phyloP scores from a whole-genome alignment of 78 protist species.

The Diacronema lutheri region DNA sequence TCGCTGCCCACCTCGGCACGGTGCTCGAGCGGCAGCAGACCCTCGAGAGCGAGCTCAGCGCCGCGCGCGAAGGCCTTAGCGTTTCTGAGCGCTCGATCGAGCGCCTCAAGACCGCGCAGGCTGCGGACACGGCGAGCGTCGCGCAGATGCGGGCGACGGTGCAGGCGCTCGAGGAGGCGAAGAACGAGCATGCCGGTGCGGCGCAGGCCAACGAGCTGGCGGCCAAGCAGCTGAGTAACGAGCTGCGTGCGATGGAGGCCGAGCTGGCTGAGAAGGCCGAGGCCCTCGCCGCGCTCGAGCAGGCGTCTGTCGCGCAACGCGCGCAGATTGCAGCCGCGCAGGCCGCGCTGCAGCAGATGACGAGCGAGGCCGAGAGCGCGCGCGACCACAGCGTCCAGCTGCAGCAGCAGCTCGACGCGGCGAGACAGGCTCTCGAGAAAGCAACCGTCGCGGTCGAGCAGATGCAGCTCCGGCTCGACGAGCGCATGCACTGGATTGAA shows the following conservation, averaged over 20 bases:
- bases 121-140: too few relatives aligned
- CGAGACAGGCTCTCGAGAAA: too few relatives aligned
- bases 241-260: background rate
- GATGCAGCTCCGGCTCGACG: background rate
- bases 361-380: too few relatives aligned
- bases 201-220: background rate
- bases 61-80: background rate
- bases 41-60: background rate
- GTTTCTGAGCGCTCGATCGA: background rate
- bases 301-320: too few relatives aligned
- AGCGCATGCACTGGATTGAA: background rate
- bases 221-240: background rate
- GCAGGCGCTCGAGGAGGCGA: too few relatives aligned
- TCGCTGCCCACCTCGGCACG: background rate
- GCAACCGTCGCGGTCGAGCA: too few relatives aligned
- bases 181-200: too few relatives aligned
- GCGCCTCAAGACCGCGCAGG: background rate
- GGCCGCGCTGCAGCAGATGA: background rate
- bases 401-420: too few relatives aligned
- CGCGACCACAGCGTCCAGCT: too few relatives aligned
- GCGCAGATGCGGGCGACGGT: too few relatives aligned
- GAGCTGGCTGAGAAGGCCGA: background rate
- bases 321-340: background rate
- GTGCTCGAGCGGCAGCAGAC: background rate
- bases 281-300: too few relatives aligned